Evolutionary conservation across 345 rosid species (phyloP).

Genomic region (Lumnitzera racemosa): DNA sequence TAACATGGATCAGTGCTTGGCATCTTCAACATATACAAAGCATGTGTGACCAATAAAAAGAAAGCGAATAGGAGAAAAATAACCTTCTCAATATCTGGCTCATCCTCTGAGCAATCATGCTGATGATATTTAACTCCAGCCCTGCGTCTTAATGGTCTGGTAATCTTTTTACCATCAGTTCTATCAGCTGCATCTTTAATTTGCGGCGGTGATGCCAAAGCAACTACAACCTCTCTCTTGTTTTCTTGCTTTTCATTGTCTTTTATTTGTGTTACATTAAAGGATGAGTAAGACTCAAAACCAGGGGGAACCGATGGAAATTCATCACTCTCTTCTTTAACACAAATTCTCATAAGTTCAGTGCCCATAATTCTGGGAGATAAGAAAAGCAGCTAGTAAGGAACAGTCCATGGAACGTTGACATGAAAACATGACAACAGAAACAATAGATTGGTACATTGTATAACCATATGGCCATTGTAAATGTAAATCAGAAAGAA

Average conservation of each 20-base stretch:
- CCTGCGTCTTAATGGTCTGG: constrained; percentile 48
- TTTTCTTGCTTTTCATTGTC: constrained; percentile 26
- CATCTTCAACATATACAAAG: constrained; percentile 5
- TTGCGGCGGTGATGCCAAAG: constrained; percentile 35
- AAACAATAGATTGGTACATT: too few species aligned
- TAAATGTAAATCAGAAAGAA: too few species aligned
- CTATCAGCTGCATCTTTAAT: constrained; percentile 33
- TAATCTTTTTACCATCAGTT: constrained; percentile 27
- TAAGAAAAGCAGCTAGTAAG: too few species aligned
- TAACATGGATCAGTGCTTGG: neutral
- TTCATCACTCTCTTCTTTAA: constrained; percentile 83
- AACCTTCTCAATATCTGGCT: constrained; percentile 35
- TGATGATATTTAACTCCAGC: constrained; percentile 57
- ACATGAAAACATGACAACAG: too few species aligned
- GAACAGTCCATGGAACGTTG: too few species aligned
- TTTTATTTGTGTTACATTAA: constrained; percentile 43
- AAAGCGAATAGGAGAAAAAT: constrained; percentile 29
- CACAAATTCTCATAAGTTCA: constrained; percentile 70
- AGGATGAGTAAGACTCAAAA: constrained; percentile 79
- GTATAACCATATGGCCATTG: too few species aligned
- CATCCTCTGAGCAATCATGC: constrained; percentile 38
- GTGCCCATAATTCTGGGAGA: constrained; percentile 55
- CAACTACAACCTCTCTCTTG: constrained; percentile 27
- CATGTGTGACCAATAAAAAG: neutral
- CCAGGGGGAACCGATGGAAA: constrained; percentile 92